These are phyloP conservation scores for Pseudogymnoascus sp. DNA, from an alignment of 2,329 filamentous ascomycete genomes.

Conservation along the genomic window DNA sequence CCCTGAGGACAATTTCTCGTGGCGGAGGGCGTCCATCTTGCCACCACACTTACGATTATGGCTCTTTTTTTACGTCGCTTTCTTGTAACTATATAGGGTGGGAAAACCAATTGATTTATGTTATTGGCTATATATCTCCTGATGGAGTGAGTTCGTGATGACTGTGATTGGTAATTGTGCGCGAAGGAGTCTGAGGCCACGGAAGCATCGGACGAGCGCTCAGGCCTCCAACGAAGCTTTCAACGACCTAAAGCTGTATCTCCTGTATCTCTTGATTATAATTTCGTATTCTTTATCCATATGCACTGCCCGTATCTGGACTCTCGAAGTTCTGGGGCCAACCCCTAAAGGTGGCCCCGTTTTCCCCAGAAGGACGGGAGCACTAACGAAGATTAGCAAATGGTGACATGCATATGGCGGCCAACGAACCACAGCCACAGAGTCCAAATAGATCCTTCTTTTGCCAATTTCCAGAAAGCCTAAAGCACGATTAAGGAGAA, in stretches of 20 bases:
- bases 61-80: slow-evolving; percentile 22
- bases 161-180: background rate
- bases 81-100: slow-evolving; percentile 7
- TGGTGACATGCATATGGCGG: background rate
- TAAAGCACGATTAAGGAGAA: background rate
- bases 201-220: background rate
- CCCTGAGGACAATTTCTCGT: background rate
- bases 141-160: background rate
- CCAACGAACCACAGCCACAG: background rate
- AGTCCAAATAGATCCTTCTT: background rate
- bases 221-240: background rate
- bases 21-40: background rate
- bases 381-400: slow-evolving; percentile 7
- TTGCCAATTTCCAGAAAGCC: background rate
- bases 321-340: background rate
- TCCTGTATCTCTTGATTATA: background rate
- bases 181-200: background rate
- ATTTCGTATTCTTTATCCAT: background rate
- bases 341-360: background rate
- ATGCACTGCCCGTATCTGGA: background rate
- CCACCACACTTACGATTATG: slow-evolving; percentile 19
- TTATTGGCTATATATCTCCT: background rate
- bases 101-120: background rate
- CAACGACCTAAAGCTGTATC: background rate
- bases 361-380: background rate